Evolutionary conservation across 148 eudicot genomes (phyloP), one percentile per base, ranked within the genome.

Genomic region (Polygonum aviculare): DNA sequence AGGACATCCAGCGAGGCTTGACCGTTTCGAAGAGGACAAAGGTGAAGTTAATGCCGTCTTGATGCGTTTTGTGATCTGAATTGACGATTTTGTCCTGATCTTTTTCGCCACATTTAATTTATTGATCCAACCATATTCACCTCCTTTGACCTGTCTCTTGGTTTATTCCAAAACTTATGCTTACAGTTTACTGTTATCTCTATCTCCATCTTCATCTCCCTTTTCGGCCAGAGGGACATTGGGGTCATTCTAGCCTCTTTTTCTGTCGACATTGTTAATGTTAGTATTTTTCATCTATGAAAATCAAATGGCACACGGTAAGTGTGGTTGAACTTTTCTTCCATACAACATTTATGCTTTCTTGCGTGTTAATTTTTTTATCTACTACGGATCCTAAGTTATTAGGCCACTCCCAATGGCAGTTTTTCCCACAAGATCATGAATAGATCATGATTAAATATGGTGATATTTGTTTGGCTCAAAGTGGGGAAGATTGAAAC

Each of bases 21-120:
- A 69, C 63, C 0, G 51, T 80, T 76, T 63, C 45, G 83, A 82
- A 31, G 73, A 79, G 26, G 88, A 85, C 88, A 85, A 73, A 78
- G 41, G 39, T 26, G 77, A 63, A 80, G 78, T 80, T 72, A 80
- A 82, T 78, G 81, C 76, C 14, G 31, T 62, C n/a, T 51, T 74
- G 59, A 74, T 74, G 6, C 51, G 5, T 31, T 60, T 77, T 18
- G 38, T n/a, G 31, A 54, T 63, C 39, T 16, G 15, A 52, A 71
- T 75, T 80, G 72, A 78, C 81, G 35, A 65, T 1, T 71, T 45
- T 78, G 78, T 51, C 86, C 81, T 41, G 75, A 52, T 67, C 44
- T 15, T 38, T 38, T 67, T 67, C 2, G 72, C 72, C 72, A 12
- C 72, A 67, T 67, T 67, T 38, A 67, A 67, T 67, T 67, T 38